Conservation (phyloP, 169 alveolate genomes). For the Blepharisma undulans region DNA sequence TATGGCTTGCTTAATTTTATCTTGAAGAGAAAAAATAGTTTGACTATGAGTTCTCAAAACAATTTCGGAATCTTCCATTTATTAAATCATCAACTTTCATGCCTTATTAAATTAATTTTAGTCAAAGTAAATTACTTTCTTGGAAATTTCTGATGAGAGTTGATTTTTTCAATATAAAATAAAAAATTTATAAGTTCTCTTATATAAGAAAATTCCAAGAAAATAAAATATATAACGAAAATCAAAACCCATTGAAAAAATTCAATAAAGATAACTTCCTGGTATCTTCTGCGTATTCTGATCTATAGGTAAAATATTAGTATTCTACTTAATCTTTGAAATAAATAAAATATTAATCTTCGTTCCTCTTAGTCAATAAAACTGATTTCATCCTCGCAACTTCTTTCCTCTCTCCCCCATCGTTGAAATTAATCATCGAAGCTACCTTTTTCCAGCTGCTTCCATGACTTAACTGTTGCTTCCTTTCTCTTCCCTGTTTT, state of each 20-base stretch:
- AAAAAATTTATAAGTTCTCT: no score
- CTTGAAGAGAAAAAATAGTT: not conserved
- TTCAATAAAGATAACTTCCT: no score
- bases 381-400: slow-evolving; percentile 37
- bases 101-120: no score
- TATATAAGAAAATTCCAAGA: no score
- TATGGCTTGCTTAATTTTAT: not conserved
- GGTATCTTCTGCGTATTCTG: not conserved
- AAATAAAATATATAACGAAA: no score
- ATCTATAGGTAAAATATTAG: not conserved
- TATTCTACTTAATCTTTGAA: not conserved
- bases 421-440: slow-evolving; percentile 40
- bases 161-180: no score
- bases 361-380: slow-evolving; percentile 24
- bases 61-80: not conserved
- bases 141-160: no score
- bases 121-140: no score
- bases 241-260: no score
- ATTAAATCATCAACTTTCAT: not conserved
- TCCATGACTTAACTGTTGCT: not conserved
- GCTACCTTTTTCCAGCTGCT: slow-evolving; percentile 37
- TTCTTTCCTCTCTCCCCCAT: slow-evolving; percentile 22
- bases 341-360: not conserved
- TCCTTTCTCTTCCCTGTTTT: not conserved
- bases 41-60: not conserved